Conservation (phyloP, 2,329 filamentous ascomycete genomes). For the Tolypocladium guangdongense region DNA sequence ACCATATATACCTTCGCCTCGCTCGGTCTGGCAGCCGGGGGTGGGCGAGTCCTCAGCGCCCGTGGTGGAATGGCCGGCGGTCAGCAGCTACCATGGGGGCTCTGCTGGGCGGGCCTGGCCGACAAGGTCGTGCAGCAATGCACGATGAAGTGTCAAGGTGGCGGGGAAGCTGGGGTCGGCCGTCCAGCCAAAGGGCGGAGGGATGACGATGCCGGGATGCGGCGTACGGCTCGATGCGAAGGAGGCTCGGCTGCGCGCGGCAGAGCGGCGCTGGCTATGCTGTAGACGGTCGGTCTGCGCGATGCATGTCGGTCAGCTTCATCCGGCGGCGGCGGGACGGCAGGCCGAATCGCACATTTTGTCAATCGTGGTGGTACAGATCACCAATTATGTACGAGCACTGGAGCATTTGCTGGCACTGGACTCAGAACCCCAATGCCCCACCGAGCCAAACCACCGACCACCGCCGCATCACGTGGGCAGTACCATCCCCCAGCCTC, state of each 20-base stretch:
- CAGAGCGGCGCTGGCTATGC: neutral
- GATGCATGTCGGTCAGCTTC: neutral
- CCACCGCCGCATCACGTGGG: neutral
- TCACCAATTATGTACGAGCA: neutral
- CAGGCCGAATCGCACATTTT: neutral
- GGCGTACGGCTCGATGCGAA: neutral
- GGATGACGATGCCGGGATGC: neutral
- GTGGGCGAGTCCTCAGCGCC: neutral
- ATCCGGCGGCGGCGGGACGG: neutral
- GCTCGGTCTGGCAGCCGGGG: no score
- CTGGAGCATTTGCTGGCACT: neutral
- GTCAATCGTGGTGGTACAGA: neutral
- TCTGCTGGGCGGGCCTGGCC: neutral
- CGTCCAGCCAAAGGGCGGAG: neutral
- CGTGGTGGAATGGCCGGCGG: neutral
- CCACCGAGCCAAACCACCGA: neutral
- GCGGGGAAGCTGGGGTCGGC: constrained; percentile 3
- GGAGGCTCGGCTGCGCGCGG: neutral
- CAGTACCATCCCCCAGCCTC: neutral
- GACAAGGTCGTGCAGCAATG: constrained; percentile 5
- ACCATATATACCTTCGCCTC: neutral
- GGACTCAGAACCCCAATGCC: neutral
- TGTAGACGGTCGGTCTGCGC: neutral
- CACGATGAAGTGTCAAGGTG: constrained; percentile 13
- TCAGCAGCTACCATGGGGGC: neutral